A percentile compares a stretch with the other conserved stretches of the same genome.
Evolutionary conservation across 1,139 yeast species (phyloP).

Genomic region (Candida tetrigidarum): DNA sequence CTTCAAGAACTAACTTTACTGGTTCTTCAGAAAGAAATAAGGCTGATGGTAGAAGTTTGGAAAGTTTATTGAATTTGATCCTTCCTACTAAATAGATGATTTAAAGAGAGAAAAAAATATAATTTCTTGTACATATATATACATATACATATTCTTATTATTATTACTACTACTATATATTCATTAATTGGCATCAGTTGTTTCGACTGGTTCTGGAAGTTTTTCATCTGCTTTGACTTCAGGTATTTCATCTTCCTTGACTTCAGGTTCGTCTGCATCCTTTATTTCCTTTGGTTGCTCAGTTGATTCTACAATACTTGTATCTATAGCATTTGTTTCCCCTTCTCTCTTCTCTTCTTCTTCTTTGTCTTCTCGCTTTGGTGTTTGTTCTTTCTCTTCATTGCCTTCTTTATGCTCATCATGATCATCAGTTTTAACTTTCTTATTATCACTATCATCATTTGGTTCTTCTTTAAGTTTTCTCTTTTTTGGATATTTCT

Average conservation of each 20-base stretch:
- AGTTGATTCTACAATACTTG: slow-evolving; percentile 1
- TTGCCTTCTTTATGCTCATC: slow-evolving; percentile 4
- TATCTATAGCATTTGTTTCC: too few relatives aligned
- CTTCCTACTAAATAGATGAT: slow-evolving; percentile 15
- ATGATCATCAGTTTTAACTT: slow-evolving; percentile 13
- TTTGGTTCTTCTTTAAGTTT: slow-evolving; percentile 29
- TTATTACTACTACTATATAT: not conserved
- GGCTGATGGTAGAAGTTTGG: slow-evolving; percentile 36
- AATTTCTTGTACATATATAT: slow-evolving; percentile 1
- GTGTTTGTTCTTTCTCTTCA: not conserved
- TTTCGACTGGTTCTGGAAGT: not conserved
- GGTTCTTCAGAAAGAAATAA: slow-evolving; percentile 41
- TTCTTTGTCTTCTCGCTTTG: not conserved
- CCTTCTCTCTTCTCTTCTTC: not conserved
- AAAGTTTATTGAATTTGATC: slow-evolving; percentile 34
- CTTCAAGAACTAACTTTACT: slow-evolving; percentile 37
- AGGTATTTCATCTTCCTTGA: not conserved
- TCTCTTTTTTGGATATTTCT: slow-evolving; percentile 32
- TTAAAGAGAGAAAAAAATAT: not conserved
- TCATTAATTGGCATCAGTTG: not conserved
- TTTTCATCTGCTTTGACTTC: not conserved
- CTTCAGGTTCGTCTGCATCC: not conserved
- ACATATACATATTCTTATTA: not conserved
- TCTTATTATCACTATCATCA: slow-evolving; percentile 21
- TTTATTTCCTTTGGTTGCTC: not conserved